These are phyloP conservation scores for Cryptosporidium viatorum DNA, from an alignment of 169 alveolate genomes.

Conservation along the genomic window DNA sequence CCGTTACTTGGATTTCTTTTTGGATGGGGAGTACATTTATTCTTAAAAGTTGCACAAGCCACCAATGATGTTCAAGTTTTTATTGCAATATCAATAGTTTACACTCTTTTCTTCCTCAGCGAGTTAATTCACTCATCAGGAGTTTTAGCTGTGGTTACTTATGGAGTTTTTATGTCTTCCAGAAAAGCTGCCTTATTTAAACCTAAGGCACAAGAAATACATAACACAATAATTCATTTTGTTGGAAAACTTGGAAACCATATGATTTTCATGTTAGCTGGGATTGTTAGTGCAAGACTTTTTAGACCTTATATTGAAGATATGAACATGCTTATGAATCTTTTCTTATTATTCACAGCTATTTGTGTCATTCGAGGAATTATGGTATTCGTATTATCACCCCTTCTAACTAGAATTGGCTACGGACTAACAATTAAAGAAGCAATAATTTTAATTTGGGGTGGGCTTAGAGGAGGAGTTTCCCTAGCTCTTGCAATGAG, in stretches of 20 bases:
- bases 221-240: constrained; percentile 71
- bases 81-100: constrained; percentile 43
- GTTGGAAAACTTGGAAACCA: constrained; percentile 76
- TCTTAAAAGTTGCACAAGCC: constrained; percentile 29
- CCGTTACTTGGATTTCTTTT: constrained; percentile 77
- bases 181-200: constrained; percentile 55
- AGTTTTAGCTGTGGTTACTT: constrained; percentile 77
- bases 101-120: constrained; percentile 52
- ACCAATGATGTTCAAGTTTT: constrained; percentile 51
- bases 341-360: constrained; percentile 75
- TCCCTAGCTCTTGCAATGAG: constrained; percentile 78
- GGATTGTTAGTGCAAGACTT: constrained; percentile 77
- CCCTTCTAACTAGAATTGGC: constrained; percentile 77
- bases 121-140: constrained; percentile 76
- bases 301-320: constrained; percentile 65
- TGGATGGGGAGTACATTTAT: constrained; percentile 49
- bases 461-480: constrained; percentile 82
- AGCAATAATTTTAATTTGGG: constrained; percentile 76
- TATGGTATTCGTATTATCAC: constrained; percentile 65
- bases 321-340: constrained; percentile 50
- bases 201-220: constrained; percentile 74
- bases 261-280: constrained; percentile 78
- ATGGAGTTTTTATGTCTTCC: constrained; percentile 79
- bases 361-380: constrained; percentile 77
- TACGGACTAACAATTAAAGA: constrained; percentile 76